Percentiles rank a stretch among this genome's conserved stretches.
These are phyloP conservation scores for Dactylis glomerata DNA, from an alignment of 176 grass and related monocot species.

Conservation along the genomic window DNA sequence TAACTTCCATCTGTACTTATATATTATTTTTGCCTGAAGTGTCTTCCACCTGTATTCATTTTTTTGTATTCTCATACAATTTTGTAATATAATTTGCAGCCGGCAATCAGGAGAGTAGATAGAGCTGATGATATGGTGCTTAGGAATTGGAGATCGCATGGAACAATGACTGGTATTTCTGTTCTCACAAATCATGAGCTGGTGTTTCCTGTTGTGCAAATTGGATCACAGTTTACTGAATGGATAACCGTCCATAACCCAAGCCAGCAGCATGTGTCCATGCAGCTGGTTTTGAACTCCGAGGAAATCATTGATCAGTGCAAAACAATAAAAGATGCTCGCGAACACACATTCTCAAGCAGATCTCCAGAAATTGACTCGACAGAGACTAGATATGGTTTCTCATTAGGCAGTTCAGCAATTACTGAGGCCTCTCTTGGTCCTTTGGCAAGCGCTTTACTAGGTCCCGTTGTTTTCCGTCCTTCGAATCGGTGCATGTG, in stretches of 20 bases:
- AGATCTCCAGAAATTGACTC: constrained; percentile 70
- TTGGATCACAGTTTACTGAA: constrained; percentile 74
- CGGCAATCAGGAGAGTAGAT: constrained; percentile 19
- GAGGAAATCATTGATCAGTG: constrained; percentile 71
- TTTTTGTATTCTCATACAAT: constrained; percentile 31
- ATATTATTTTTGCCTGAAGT: constrained; percentile 9
- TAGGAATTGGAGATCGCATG: constrained; percentile 77
- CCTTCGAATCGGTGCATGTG: constrained; percentile 83
- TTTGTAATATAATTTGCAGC: constrained; percentile 42
- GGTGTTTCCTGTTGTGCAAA: constrained; percentile 73
- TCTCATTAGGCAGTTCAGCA: constrained; percentile 67
- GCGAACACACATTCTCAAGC: constrained; percentile 62
- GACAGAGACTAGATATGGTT: constrained; percentile 75
- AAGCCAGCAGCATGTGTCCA: constrained; percentile 47
- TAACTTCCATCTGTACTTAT: no score
- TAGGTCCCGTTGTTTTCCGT: constrained; percentile 87
- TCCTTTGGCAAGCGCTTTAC: constrained; percentile 51
- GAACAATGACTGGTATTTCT: constrained; percentile 49
- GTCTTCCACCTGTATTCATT: neutral
- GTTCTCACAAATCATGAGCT: constrained; percentile 62
- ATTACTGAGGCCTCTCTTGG: constrained; percentile 58
- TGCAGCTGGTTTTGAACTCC: constrained; percentile 74
- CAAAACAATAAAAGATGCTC: constrained; percentile 61
- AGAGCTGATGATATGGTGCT: constrained; percentile 71
- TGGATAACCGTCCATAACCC: constrained; percentile 78